Percentiles rank a stretch among this genome's conserved stretches.
phyloP scores from a whole-genome alignment of 768 basidiomycete species.

The Polyporus arcularius region DNA sequence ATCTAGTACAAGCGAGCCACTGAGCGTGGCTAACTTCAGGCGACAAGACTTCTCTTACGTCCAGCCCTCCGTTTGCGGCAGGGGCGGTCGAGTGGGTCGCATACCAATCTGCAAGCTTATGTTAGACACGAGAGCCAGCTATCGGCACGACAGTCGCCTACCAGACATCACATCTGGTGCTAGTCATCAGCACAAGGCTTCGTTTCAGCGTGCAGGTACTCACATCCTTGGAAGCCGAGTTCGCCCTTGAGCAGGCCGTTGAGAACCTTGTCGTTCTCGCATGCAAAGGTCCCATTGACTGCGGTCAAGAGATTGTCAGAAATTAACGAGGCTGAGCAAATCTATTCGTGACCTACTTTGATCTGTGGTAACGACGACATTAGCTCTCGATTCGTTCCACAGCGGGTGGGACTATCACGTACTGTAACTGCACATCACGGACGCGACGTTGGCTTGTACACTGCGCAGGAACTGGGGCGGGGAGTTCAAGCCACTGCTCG shows the following conservation, averaged over 20 bases:
- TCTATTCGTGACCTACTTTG: conserved; percentile 4
- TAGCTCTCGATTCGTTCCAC: not conserved
- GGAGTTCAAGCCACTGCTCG: not conserved
- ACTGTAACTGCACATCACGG: conserved; percentile 78
- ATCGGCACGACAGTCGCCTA: conserved; percentile 21
- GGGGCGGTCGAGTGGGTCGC: conserved; percentile 61
- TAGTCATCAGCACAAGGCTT: not conserved
- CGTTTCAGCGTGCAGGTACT: not conserved
- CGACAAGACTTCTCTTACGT: conserved; percentile 40
- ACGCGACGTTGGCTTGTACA: conserved; percentile 71
- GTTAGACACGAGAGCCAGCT: conserved; percentile 29
- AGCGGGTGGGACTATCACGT: conserved; percentile 22
- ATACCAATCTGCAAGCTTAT: conserved; percentile 61
- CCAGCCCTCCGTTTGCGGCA: conserved; percentile 61
- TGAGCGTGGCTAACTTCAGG: not conserved
- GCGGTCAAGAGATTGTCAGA: conserved; percentile 38
- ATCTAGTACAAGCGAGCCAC: conserved; percentile 43
- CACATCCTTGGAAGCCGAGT: conserved; percentile 44
- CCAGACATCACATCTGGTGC: conserved; percentile 30
- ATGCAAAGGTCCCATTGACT: conserved; percentile 70
- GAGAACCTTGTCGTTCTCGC: conserved; percentile 68
- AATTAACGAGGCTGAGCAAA: not conserved
- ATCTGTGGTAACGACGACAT: conserved; percentile 11
- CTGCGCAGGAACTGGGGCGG: conserved; percentile 52
- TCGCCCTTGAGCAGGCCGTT: conserved; percentile 51